A percentile compares a stretch with the other conserved stretches of the same genome.
Evolutionary conservation across 495 filamentous ascomycete species (phyloP).

Genomic region (Neurospora pannonica): DNA sequence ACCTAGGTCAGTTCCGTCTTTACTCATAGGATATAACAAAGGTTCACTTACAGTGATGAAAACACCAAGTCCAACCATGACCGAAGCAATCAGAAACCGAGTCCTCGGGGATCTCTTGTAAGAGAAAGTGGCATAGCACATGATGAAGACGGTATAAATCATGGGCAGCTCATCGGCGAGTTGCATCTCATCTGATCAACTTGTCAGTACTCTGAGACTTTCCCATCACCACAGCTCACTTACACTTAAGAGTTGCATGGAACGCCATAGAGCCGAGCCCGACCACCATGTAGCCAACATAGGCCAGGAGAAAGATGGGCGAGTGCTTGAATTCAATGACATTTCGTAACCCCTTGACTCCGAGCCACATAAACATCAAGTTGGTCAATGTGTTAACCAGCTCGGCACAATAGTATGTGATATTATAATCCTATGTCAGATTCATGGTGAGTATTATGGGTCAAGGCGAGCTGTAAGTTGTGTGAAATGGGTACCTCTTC

Average conservation of each 20-base stretch:
- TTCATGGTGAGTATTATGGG: background rate
- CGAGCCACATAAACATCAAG: slow-evolving; percentile 64
- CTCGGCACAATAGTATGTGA: slow-evolving; percentile 40
- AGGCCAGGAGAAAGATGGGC: slow-evolving; percentile 60
- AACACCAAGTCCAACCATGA: slow-evolving; percentile 52
- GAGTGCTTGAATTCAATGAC: slow-evolving; percentile 64
- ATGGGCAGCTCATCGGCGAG: slow-evolving; percentile 92
- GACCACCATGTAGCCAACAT: slow-evolving; percentile 67
- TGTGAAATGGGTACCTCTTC: slow-evolving; percentile 57
- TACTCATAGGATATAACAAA: background rate
- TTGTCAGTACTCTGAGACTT: slow-evolving; percentile 5
- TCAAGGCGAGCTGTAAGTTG: background rate
- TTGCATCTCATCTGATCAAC: slow-evolving; percentile 79
- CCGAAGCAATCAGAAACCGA: slow-evolving; percentile 47
- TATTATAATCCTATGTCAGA: slow-evolving; percentile 35
- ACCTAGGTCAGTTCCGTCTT: background rate
- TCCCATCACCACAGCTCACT: slow-evolving; percentile 6
- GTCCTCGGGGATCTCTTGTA: slow-evolving; percentile 51
- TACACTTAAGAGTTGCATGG: slow-evolving; percentile 75
- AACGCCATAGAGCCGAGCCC: slow-evolving; percentile 75
- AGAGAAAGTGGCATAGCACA: slow-evolving; percentile 72
- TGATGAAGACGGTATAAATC: slow-evolving; percentile 96
- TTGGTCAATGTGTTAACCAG: slow-evolving; percentile 62
- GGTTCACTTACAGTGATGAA: slow-evolving; percentile 61
- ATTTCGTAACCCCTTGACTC: slow-evolving; percentile 60